Conservation (phyloP, 2,329 filamentous ascomycete species). For the Aspergillus ibericus region DNA sequence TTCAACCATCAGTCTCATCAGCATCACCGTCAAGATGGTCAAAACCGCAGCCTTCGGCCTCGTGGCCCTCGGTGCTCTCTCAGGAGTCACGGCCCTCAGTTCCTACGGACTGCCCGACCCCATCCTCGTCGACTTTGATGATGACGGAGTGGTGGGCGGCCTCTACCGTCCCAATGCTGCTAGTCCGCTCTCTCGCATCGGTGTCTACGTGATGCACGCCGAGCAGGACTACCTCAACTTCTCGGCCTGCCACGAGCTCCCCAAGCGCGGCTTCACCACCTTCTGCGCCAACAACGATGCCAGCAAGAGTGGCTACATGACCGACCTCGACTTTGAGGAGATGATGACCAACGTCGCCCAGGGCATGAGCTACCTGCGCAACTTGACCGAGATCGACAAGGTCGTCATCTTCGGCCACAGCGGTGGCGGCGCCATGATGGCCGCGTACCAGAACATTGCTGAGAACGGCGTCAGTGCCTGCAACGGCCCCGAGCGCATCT, state of each 20-base stretch:
- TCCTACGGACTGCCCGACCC: neutral
- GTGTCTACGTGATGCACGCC: neutral
- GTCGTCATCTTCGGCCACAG: neutral
- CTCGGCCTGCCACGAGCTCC: neutral
- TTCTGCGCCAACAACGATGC: neutral
- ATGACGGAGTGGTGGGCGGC: neutral
- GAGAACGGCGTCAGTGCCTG: constrained; percentile 1
- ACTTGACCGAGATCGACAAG: neutral
- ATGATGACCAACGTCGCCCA: neutral
- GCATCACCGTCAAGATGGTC: neutral
- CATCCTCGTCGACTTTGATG: neutral
- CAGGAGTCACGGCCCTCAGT: neutral
- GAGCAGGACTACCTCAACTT: constrained; percentile 1
- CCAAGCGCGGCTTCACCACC: neutral
- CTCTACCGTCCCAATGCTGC: neutral
- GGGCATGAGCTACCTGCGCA: neutral
- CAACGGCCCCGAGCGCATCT: neutral
- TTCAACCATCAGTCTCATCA: neutral
- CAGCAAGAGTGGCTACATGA: neutral
- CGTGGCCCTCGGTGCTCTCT: neutral
- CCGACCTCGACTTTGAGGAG: neutral
- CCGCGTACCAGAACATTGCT: neutral
- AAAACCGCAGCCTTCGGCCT: neutral
- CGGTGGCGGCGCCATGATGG: constrained; percentile 1
- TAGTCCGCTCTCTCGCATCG: neutral